These are phyloP conservation scores for Nematocida minor DNA, from an alignment of 371 early-diverging fungal genomes.

Conservation along the genomic window DNA sequence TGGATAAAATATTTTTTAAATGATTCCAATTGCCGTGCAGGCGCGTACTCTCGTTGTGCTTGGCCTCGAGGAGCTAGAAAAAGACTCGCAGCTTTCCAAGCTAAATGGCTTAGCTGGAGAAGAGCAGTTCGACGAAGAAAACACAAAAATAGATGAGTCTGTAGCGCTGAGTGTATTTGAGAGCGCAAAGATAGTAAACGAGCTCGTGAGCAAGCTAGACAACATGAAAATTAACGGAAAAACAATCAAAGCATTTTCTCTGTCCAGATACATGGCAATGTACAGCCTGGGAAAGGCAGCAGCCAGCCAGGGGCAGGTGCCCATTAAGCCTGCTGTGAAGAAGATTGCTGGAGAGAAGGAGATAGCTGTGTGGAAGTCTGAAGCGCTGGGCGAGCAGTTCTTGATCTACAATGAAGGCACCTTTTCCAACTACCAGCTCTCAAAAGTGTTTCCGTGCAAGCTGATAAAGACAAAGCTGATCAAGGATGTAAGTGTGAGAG, in stretches of 20 bases:
- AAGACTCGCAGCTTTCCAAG: neutral
- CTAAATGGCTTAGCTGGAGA: neutral
- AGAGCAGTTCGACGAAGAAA: constrained; percentile 23
- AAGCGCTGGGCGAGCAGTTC: constrained; percentile 38
- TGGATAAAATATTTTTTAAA: constrained; percentile 16
- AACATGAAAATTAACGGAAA: neutral
- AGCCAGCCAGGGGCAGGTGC: neutral
- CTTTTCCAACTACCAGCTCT: constrained; percentile 31
- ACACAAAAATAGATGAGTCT: neutral
- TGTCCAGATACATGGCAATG: constrained; percentile 21
- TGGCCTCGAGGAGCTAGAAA: neutral
- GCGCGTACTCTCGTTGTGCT: neutral
- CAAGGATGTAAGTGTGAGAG: neutral
- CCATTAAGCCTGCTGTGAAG: constrained; percentile 32
- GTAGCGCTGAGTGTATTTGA: neutral
- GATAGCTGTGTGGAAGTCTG: constrained; percentile 14
- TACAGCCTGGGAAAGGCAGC: neutral
- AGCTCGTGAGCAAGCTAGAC: neutral
- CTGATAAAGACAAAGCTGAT: neutral
- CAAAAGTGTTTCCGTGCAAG: constrained; percentile 37
- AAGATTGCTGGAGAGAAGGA: constrained; percentile 12
- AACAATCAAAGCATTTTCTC: neutral
- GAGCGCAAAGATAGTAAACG: neutral
- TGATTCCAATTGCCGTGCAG: neutral
- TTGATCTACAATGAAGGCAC: constrained; percentile 31